phyloP scores from a whole-genome alignment of 129 eudicot species.

The Escallonia herrerae region DNA sequence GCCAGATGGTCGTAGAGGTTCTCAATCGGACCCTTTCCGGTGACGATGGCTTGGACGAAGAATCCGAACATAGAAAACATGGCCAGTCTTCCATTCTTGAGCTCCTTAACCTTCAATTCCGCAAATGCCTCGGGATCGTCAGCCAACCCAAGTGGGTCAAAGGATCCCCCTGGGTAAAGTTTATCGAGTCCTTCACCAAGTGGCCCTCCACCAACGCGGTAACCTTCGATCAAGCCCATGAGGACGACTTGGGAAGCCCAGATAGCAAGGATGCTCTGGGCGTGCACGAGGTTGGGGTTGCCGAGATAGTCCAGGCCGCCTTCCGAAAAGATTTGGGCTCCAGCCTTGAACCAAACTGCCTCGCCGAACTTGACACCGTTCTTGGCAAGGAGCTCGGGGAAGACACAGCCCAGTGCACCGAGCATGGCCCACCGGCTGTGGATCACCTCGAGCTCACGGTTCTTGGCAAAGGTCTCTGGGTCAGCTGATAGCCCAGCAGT shows the following conservation, averaged over 20 bases:
- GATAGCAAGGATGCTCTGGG: conserved; percentile 63
- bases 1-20: conserved; percentile 49
- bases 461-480: conserved; percentile 63
- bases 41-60: conserved; percentile 66
- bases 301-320: conserved; percentile 65
- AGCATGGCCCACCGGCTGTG: conserved; percentile 69
- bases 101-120: conserved; percentile 60
- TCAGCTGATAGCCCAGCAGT: conserved; percentile 64
- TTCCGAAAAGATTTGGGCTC: conserved; percentile 57
- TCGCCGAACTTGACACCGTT: conserved; percentile 60
- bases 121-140: conserved; percentile 66
- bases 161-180: conserved; percentile 55
- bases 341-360: conserved; percentile 74
- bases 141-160: conserved; percentile 60
- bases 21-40: conserved; percentile 70
- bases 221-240: conserved; percentile 56
- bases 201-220: conserved; percentile 60
- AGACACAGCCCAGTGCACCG: conserved; percentile 62
- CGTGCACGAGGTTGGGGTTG: conserved; percentile 61
- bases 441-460: conserved; percentile 70
- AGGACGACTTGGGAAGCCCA: conserved; percentile 64
- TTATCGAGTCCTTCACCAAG: conserved; percentile 59
- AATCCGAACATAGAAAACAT: conserved; percentile 68
- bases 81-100: conserved; percentile 61
- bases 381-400: conserved; percentile 53